Conservation (phyloP, 441 rosid genomes). For the Pelargonium cotyledonis region DNA sequence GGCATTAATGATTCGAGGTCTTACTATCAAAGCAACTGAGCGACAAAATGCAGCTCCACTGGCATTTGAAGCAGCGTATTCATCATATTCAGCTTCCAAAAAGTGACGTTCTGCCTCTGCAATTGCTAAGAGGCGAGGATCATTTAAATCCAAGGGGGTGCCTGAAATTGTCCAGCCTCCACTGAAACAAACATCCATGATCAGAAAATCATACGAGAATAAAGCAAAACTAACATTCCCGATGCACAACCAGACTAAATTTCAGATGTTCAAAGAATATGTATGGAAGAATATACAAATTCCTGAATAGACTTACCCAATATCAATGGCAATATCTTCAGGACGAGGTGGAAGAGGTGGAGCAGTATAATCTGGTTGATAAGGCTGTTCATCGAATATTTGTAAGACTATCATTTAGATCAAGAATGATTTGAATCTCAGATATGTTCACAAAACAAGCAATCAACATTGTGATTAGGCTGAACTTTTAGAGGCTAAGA, state of each 20-base stretch:
- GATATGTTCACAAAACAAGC: neutral
- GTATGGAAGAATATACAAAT: too few relatives aligned
- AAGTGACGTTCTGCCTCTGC: slow-evolving; percentile 88
- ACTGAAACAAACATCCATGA: slow-evolving; percentile 37
- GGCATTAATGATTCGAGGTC: slow-evolving; percentile 12
- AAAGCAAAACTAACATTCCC: neutral
- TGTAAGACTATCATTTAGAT: neutral
- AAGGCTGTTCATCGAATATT: slow-evolving; percentile 35
- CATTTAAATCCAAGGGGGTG: slow-evolving; percentile 59
- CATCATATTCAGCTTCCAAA: slow-evolving; percentile 78
- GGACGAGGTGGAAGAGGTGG: slow-evolving; percentile 53
- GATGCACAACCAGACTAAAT: neutral
- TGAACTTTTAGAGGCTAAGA: neutral
- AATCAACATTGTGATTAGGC: too few relatives aligned
- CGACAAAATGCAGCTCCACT: slow-evolving; percentile 95
- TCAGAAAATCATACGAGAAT: slow-evolving; percentile 3
- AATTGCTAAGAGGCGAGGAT: slow-evolving; percentile 78
- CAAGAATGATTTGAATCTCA: neutral
- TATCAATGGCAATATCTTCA: slow-evolving; percentile 68
- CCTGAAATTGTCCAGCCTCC: slow-evolving; percentile 98
- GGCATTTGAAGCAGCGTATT: slow-evolving; percentile 77
- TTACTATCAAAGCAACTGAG: slow-evolving; percentile 83
- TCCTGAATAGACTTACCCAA: slow-evolving; percentile 44
- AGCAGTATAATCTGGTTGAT: slow-evolving; percentile 67
- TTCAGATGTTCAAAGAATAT: neutral